Base-by-base conservation (phyloP, 306 rosid species). In the Inga leiocalycina region DNA sequence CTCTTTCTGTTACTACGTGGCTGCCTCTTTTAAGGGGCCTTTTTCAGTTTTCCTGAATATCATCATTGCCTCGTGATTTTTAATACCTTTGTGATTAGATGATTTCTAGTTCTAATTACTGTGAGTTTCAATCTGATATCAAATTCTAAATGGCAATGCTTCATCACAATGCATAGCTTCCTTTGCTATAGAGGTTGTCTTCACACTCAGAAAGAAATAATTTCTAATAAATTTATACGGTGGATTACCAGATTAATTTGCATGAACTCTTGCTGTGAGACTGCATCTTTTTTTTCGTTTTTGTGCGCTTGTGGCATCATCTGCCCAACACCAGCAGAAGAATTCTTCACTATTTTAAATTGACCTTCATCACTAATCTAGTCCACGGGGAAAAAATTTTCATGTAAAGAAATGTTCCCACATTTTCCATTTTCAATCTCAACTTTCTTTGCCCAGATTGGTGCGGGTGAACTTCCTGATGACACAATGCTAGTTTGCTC, bases 391-490 rank as follows among this genome's bases (percentile, higher is more conserved):
- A 73, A 59, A 78, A 35, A 62, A 62, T 80, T 43, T 71, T 66
- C 37, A 46, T 78, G 24, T 65, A 34, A 44, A 59, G 56, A 57
- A 76, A 10, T 69, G 20, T 43, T 75, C 46, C 61, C 78, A 57
- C 77, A 39, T 67, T 82, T 71, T 17, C 82, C 76, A 68, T 66
- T 75, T 76, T 81, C 80, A 71, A 82, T 84, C 82, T 48, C 79
- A 57, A 83, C 64, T 74, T 71, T 78, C 86, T 83, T 54, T 87
- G 88, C 87, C 86, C 92, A 93, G 98, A 89, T 95, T 89, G 98
- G 99, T 84, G 98, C 94, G 71, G 98, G 99, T 79, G 98, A 95
- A 76, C 87, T 89, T 85, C 99, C 99, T 2, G 99, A 95, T 82
- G 98, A 95, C 84, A 95, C 99, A 2, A 91, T 90, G 19, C 93